These are phyloP conservation scores for Jamesozyma piceae DNA, from an alignment of 805 yeast genomes.

Conservation along the genomic window DNA sequence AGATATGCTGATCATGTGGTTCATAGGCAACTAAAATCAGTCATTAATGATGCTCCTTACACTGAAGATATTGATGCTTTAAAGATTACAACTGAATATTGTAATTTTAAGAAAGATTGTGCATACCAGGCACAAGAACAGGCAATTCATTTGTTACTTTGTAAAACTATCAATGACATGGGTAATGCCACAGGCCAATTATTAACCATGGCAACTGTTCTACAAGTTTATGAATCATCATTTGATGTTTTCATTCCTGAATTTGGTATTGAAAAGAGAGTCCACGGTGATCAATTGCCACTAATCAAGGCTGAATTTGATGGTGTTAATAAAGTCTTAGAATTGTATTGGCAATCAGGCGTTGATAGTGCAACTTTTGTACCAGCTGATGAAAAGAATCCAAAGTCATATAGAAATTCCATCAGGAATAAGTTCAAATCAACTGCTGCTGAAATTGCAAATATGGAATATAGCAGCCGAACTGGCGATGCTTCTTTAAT, in stretches of 20 bases:
- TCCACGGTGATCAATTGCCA: constrained; percentile 95
- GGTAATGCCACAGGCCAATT: constrained; percentile 67
- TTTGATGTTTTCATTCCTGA: constrained; percentile 90
- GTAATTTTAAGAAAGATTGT: constrained; percentile 92
- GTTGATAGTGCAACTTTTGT: constrained; percentile 83
- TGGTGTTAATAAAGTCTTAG: constrained; percentile 54
- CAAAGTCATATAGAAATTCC: constrained; percentile 65
- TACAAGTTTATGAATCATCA: constrained; percentile 91
- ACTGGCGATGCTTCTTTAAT: constrained; percentile 18
- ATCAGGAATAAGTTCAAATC: constrained; percentile 71
- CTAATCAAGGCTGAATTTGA: constrained; percentile 87
- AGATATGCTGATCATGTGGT: constrained; percentile 89
- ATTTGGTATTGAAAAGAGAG: constrained; percentile 89
- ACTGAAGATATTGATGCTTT: constrained; percentile 56
- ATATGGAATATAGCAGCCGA: constrained; percentile 29
- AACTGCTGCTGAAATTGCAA: constrained; percentile 63
- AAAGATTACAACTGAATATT: constrained; percentile 79
- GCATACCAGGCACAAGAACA: constrained; percentile 91
- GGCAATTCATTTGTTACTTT: constrained; percentile 75
- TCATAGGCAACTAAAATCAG: constrained; percentile 78
- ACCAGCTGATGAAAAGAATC: constrained; percentile 81
- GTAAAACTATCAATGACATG: constrained; percentile 75
- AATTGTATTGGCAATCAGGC: constrained; percentile 88
- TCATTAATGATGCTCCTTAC: constrained; percentile 39
- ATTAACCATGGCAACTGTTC: constrained; percentile 73